phyloP scores from a whole-genome alignment of 345 rosid species.

The Turritis glabra region DNA sequence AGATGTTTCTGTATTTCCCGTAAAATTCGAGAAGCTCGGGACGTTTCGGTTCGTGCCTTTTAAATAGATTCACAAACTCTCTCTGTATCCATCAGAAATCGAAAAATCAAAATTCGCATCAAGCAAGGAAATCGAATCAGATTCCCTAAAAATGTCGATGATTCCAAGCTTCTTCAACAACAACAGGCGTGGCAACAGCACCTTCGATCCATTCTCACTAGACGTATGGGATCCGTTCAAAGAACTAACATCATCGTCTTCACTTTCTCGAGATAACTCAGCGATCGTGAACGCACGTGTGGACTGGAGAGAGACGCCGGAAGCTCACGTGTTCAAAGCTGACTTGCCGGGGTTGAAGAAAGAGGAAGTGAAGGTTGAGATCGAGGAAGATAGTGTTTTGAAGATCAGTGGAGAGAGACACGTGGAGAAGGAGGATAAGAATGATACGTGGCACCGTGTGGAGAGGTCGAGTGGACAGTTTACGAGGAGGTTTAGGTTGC shows the following conservation, averaged over 20 bases:
- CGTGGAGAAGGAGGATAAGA: constrained; percentile 44
- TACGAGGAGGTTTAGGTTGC: constrained; percentile 39
- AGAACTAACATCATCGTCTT: constrained; percentile 9
- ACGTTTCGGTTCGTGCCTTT: neutral
- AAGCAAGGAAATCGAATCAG: neutral
- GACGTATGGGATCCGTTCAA: constrained; percentile 37
- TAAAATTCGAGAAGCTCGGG: constrained; percentile 1
- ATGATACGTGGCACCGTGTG: constrained; percentile 38
- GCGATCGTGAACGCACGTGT: constrained; percentile 40
- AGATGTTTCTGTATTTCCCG: neutral
- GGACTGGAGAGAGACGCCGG: constrained; percentile 41
- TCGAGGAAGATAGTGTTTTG: constrained; percentile 40
- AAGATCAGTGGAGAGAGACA: constrained; percentile 44
- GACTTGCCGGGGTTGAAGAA: constrained; percentile 41
- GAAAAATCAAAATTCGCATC: neutral
- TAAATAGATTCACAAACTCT: neutral
- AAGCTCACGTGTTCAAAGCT: constrained; percentile 42
- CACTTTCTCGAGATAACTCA: constrained; percentile 9
- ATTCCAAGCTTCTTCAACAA: constrained; percentile 46
- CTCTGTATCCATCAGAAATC: neutral
- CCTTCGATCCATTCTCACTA: constrained; percentile 41
- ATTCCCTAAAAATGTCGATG: constrained; percentile 33
- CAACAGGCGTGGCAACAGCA: constrained; percentile 35
- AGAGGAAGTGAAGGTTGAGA: constrained; percentile 49
- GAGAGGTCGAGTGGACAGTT: constrained; percentile 38